These are phyloP conservation scores for Cydonia oblonga DNA, from an alignment of 331 rosid genomes.

Conservation along the genomic window DNA sequence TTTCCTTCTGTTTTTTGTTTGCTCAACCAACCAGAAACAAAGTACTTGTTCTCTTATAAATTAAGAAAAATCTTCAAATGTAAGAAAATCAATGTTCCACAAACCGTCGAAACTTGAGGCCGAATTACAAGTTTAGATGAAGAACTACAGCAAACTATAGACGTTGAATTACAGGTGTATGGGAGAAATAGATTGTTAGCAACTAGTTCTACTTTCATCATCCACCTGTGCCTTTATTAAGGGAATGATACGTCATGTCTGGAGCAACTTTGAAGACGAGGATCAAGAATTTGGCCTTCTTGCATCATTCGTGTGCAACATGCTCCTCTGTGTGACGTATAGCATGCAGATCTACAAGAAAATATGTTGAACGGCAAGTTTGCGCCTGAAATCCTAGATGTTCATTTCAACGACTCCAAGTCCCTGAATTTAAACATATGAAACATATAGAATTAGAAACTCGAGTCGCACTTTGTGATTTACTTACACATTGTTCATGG, in stretches of 20 bases:
- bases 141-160: neutral
- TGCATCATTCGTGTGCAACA: slow-evolving; percentile 2
- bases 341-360: slow-evolving; percentile 1
- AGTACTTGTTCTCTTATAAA: neutral
- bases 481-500: neutral
- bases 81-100: neutral
- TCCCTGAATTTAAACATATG: slow-evolving; percentile 10
- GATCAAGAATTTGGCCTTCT: slow-evolving; percentile 3
- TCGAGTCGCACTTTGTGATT: neutral
- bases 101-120: neutral
- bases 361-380: neutral
- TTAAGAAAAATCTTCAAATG: neutral
- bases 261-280: neutral
- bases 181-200: neutral
- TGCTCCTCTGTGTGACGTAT: neutral
- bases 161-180: neutral
- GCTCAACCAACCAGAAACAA: neutral
- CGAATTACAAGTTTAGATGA: neutral
- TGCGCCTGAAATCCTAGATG: slow-evolving; percentile 1
- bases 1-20: neutral
- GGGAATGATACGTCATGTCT: neutral
- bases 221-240: neutral
- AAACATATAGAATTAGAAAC: neutral
- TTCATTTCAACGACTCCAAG: slow-evolving; percentile 2
- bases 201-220: neutral